Evolutionary conservation across 306 rosid genomes (phyloP), one percentile per base, ranked within the genome.

Genomic region (Cucurbita pepo): DNA sequence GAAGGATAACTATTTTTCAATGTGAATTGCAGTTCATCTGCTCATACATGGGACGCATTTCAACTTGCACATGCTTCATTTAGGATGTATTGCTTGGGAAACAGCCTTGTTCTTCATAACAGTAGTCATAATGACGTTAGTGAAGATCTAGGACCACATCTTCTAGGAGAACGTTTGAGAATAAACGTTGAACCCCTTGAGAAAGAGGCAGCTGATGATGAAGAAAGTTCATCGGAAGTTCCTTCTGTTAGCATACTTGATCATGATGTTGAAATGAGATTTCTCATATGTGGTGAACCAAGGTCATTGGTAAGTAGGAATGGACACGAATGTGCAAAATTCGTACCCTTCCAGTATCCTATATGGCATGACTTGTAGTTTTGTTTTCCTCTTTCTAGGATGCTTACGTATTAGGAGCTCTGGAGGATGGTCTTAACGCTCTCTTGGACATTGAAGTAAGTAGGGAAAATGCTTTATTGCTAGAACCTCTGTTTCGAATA

Each of bases 31-130:
- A 94, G 99, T 83, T 94, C 99, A 75, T 79, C 95, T 63, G 85
- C 96, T 76, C 97, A 94, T 86, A 80, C 90, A 41, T 89, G 97
- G 99, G 99, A 91, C 74, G 99, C 99, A 81, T 94, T 91, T 86
- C 96, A 88, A 78, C 91, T 94, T 77, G 99, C 96, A n/a, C 80
- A 56, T 38, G 96, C 99, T 80, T 89, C 99, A 78, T 94, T 89
- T 74, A 86, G 89, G 81, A 77, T 94, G 58, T 84, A 87, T 73
- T 94, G 97, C 81, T 83, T 84, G 52, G 80, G 80, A 74, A 85
- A 82, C 86, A 78, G 66, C 64, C 82, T 76, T 55, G 83, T 71
- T 51, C 75, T 76, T 85, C 85, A 81, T 76, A 59, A 69, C 51
- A 80, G 81, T 56, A 72, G 74, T 75, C 67, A 76, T 82, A 78